phyloP scores from a whole-genome alignment of 192 early-diverging fungal genomes.

The Rhizoclosmatium globosum region DNA sequence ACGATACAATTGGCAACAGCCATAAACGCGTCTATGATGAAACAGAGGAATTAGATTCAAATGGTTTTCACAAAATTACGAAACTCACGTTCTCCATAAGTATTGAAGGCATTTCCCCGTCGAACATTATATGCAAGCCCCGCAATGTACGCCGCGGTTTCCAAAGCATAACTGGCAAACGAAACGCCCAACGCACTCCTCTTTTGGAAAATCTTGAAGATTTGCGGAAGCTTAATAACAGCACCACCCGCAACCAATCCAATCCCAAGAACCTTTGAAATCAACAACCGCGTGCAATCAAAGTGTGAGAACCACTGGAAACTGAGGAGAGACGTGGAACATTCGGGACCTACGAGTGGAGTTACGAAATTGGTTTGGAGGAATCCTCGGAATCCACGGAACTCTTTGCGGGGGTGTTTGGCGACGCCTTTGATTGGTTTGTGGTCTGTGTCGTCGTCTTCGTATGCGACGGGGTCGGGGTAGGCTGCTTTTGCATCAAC shows the following conservation, averaged over 20 bases:
- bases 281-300: constrained; percentile 84
- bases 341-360: constrained; percentile 82
- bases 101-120: constrained; percentile 86
- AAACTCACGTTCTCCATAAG: constrained; percentile 54
- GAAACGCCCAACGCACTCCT: constrained; percentile 83
- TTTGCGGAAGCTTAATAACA: constrained; percentile 96
- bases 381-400: constrained; percentile 32
- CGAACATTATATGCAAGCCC: constrained; percentile 88
- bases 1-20: constrained; percentile 86
- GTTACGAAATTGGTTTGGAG: constrained; percentile 42
- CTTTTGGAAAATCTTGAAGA: constrained; percentile 85
- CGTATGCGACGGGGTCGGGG: neutral
- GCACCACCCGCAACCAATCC: constrained; percentile 95
- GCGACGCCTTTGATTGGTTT: constrained; percentile 15
- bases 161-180: constrained; percentile 79
- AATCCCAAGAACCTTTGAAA: constrained; percentile 91
- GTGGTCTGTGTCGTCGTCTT: constrained; percentile 1
- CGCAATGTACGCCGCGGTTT: constrained; percentile 81
- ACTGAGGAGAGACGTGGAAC: constrained; percentile 76
- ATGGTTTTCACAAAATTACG: no score
- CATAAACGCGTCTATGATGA: constrained; percentile 72
- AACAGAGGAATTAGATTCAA: constrained; percentile 52
- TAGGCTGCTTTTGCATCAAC: neutral
- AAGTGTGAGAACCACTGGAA: constrained; percentile 70
- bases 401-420: constrained; percentile 24